These are phyloP conservation scores for Thelonectria rubi DNA, from an alignment of 2,329 filamentous ascomycete species.

Conservation along the genomic window DNA sequence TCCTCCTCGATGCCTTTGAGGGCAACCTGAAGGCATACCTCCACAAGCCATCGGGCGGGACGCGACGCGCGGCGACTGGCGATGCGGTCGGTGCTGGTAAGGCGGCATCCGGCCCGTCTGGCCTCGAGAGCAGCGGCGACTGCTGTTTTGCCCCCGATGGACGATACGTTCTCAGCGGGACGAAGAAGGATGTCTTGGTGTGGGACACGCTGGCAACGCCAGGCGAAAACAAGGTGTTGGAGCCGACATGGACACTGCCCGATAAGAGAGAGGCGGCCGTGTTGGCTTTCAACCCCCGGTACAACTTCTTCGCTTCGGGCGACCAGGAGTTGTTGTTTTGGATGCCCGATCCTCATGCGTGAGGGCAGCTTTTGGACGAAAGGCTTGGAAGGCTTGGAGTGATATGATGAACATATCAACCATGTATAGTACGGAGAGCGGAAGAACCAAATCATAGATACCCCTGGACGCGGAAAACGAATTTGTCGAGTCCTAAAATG, in stretches of 20 bases:
- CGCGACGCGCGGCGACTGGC: slow-evolving; percentile 62
- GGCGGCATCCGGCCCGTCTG: slow-evolving; percentile 47
- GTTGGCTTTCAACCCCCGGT: slow-evolving; percentile 88
- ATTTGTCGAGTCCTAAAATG: neutral
- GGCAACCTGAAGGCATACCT: slow-evolving; percentile 81
- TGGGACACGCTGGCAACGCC: slow-evolving; percentile 80
- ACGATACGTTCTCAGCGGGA: slow-evolving; percentile 86
- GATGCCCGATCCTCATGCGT: slow-evolving; percentile 73
- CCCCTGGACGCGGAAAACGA: slow-evolving; percentile 10
- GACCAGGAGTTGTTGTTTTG: slow-evolving; percentile 86
- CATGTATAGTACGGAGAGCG: slow-evolving; percentile 1
- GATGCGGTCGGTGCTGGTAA: slow-evolving; percentile 54
- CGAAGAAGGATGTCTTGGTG: slow-evolving; percentile 76
- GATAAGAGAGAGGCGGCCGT: slow-evolving; percentile 76
- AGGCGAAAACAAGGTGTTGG: slow-evolving; percentile 65
- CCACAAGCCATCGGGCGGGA: slow-evolving; percentile 64
- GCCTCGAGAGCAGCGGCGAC: slow-evolving; percentile 73
- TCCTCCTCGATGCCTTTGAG: slow-evolving; percentile 91
- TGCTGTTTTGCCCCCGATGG: slow-evolving; percentile 91
- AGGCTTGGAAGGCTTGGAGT: neutral
- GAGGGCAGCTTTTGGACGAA: slow-evolving; percentile 25
- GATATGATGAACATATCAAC: slow-evolving; percentile 4
- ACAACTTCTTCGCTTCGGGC: slow-evolving; percentile 90
- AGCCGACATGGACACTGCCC: slow-evolving; percentile 70
- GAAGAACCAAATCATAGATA: slow-evolving; percentile 20